These are phyloP conservation scores for Yamadazyma friedrichii DNA, from an alignment of 1,139 yeast genomes.

Conservation along the genomic window DNA sequence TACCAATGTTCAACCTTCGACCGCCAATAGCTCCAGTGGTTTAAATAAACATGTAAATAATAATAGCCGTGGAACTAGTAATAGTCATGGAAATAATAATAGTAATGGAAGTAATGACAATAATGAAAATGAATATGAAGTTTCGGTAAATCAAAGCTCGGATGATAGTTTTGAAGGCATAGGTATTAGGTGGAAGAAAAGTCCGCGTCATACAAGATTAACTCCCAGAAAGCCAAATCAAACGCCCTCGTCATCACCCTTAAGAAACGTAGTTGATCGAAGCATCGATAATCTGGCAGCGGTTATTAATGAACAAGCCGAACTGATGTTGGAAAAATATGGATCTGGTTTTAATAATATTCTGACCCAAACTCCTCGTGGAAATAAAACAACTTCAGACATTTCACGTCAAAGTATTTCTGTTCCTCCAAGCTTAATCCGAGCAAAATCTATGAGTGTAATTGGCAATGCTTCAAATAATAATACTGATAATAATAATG, in stretches of 20 bases:
- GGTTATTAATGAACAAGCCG: slow-evolving; percentile 31
- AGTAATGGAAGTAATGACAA: neutral
- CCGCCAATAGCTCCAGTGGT: too few relatives aligned
- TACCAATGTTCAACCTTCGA: too few relatives aligned
- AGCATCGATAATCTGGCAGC: slow-evolving; percentile 16
- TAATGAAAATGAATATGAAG: slow-evolving; percentile 8
- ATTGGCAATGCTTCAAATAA: neutral
- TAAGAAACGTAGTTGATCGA: slow-evolving; percentile 18
- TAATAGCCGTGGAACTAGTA: too few relatives aligned
- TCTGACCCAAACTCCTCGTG: slow-evolving; percentile 23
- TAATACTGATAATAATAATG: neutral
- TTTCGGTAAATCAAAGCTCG: slow-evolving; percentile 29
- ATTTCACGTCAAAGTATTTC: slow-evolving; percentile 10
- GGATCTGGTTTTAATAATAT: slow-evolving; percentile 32
- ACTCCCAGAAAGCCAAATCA: slow-evolving; percentile 3
- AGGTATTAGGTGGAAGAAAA: slow-evolving; percentile 40
- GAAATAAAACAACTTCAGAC: slow-evolving; percentile 30
- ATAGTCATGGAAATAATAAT: neutral
- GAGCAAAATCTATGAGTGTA: slow-evolving; percentile 33
- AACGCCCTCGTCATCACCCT: slow-evolving; percentile 33
- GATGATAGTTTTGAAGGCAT: slow-evolving; percentile 46
- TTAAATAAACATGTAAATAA: too few relatives aligned
- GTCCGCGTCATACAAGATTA: slow-evolving; percentile 21
- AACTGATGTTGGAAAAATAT: slow-evolving; percentile 38
- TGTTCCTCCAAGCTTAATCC: slow-evolving; percentile 21